Base-by-base conservation (phyloP, 768 basidiomycete species). In the Boletus patriciae region DNA sequence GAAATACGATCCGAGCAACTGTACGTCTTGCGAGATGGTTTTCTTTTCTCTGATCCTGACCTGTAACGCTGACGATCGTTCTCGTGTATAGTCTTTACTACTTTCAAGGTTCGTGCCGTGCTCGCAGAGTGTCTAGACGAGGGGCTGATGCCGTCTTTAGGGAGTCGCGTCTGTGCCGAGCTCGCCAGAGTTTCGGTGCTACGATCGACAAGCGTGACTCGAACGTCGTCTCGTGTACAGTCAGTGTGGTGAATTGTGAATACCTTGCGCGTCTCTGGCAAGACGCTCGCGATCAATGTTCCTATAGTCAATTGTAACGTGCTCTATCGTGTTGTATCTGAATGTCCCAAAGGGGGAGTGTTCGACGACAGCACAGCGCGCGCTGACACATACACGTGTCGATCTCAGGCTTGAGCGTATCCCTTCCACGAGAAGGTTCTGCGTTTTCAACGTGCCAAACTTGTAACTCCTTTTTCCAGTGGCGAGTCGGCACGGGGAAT, bases 251-350 rank as follows among this genome's bases (percentile, higher is more conserved):
- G 16, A 18, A 16, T 38, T 18, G 9, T 38, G 18, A 16, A 38
- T 38, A n/a, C 18, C 18, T n/a, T n/a, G 18, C 33, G 8, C 18
- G 37, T 8, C 1, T n/a, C 37, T 38, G 18, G 1, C 18, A 9
- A n/a, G 8, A 38, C 8, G 18, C 37, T 38, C 37, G 37, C n/a
- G n/a, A 38, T 18, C 3, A 46, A 31, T 10, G 9, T 31, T 31
- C 9, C 10, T 10, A 10, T 68, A 76, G 56, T 78, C 70, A 34
- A 77, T 78, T 31, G 29, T 31, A n/a, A n/a, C 18, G 37, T 38
- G 16, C 18, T 10, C 9, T 4, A n/a, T 38, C 37, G 18, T 38
- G 15, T 9, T 15, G 34, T 6, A 4, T 3, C 15, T 36, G 34
- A 36, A 29, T 2, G 29, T 1, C 27, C 7, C 4, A 3, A 27